Evolutionary conservation across 805 yeast genomes (phyloP).

Genomic region (Metschnikowia borealis): DNA sequence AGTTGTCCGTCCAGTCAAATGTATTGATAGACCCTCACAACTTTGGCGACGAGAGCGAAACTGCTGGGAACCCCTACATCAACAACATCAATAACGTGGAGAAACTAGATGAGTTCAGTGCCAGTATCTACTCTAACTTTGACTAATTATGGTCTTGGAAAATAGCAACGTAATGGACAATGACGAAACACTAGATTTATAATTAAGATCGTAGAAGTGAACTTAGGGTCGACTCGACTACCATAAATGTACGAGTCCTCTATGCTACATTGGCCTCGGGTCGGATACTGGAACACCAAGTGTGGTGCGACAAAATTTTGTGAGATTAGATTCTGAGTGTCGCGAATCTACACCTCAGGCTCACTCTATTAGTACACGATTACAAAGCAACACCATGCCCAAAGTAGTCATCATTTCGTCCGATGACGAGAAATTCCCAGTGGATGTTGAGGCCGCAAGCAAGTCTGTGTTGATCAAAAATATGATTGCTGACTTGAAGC

Average conservation of each 20-base stretch:
- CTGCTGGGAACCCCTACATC: conserved; percentile 38
- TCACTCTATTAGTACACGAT: not conserved
- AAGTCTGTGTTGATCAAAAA: conserved; percentile 82
- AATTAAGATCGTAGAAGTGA: not conserved
- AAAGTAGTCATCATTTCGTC: conserved; percentile 63
- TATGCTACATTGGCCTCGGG: not conserved
- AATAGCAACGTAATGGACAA: conserved; percentile 1
- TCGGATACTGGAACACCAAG: not conserved
- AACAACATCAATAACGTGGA: conserved; percentile 39
- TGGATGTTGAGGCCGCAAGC: conserved; percentile 78
- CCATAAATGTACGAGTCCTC: too few relatives aligned
- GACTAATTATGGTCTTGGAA: conserved; percentile 16
- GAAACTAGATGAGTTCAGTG: conserved; percentile 82
- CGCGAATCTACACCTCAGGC: conserved; percentile 2
- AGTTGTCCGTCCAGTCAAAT: conserved; percentile 60
- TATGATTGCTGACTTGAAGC: conserved; percentile 70
- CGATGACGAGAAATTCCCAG: conserved; percentile 76
- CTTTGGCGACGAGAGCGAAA: conserved; percentile 19
- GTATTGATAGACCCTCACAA: conserved; percentile 45
- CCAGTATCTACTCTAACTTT: conserved; percentile 83
- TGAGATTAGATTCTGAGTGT: not conserved
- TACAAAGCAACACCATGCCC: conserved; percentile 21
- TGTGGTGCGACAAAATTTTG: conserved; percentile 2
- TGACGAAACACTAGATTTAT: not conserved
- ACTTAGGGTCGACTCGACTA: too few relatives aligned